Percentiles rank a stretch among this genome's conserved stretches.
Conservation (phyloP, 305 asterid genomes). For the Solanum aculeatissimum region DNA sequence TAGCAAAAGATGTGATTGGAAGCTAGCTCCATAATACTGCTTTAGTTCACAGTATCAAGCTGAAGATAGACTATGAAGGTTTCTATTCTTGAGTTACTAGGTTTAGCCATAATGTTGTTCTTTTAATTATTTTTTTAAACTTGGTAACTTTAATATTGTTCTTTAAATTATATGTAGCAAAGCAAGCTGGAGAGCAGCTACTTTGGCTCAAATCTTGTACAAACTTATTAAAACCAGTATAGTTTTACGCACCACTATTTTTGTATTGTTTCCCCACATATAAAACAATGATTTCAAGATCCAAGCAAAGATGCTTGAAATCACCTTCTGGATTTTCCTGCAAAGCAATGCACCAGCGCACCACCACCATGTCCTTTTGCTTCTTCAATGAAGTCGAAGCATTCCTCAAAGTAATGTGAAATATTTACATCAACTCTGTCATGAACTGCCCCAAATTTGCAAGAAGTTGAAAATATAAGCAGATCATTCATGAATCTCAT, state of each 20-base stretch:
- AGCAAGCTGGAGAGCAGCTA: not conserved
- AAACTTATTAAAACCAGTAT: not conserved
- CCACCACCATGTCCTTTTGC: constrained; percentile 55
- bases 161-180: not conserved
- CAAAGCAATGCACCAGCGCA: constrained; percentile 73
- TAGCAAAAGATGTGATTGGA: not conserved
- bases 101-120: not conserved
- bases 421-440: constrained; percentile 44
- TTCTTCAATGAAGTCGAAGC: constrained; percentile 69
- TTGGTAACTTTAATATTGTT: not conserved
- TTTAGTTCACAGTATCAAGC: not conserved
- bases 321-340: constrained; percentile 84
- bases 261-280: not conserved
- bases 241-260: not conserved
- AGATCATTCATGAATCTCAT: not conserved
- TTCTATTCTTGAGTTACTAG: not conserved
- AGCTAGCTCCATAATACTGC: not conserved
- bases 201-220: not conserved
- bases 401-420: constrained; percentile 51
- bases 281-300: not conserved
- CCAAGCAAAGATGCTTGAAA: not conserved
- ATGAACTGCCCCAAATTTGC: constrained; percentile 29
- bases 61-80: not conserved
- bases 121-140: not conserved
- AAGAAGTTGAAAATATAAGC: not conserved